Conservation (phyloP, 169 alveolate genomes). For the Babesia divergens region DNA sequence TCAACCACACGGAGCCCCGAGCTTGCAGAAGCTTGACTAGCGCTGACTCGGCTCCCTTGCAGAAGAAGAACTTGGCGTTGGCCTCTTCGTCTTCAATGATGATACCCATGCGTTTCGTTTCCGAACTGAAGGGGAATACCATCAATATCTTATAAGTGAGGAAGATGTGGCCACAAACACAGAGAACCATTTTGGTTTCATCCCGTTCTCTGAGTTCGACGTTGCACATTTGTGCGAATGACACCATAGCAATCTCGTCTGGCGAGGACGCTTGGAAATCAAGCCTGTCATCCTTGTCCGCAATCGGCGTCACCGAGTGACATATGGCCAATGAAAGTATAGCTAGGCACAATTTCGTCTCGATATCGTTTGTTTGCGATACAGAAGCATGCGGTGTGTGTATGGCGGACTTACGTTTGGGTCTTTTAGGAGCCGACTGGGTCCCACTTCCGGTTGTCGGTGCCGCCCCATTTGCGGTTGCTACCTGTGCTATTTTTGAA, state of each 20-base stretch:
- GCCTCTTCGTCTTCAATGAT: conserved; percentile 81
- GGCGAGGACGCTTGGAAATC: conserved; percentile 97
- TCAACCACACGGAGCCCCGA: conserved; percentile 81
- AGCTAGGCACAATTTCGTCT: conserved; percentile 59
- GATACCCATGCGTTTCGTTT: conserved; percentile 97
- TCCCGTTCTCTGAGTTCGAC: conserved; percentile 86
- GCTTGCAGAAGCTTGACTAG: conserved; percentile 86
- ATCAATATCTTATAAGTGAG: conserved; percentile 84
- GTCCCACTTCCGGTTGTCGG: not conserved
- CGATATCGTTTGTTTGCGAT: conserved; percentile 16
- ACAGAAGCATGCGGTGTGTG: not conserved
- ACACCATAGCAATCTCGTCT: conserved; percentile 97
- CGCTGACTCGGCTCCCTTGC: conserved; percentile 94
- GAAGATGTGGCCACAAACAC: conserved; percentile 51
- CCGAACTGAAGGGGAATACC: conserved; percentile 95
- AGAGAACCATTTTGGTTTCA: conserved; percentile 78
- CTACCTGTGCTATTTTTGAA: not conserved
- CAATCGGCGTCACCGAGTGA: conserved; percentile 70
- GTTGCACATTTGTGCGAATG: conserved; percentile 89
- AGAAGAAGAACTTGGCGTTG: conserved; percentile 67
- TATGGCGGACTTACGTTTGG: not conserved
- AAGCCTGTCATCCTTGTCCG: conserved; percentile 59
- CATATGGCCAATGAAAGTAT: conserved; percentile 72
- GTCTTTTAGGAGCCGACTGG: not conserved
- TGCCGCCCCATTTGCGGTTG: not conserved